Base-by-base conservation (phyloP, 2,329 filamentous ascomycete species). In the Botrytis sinoallii region DNA sequence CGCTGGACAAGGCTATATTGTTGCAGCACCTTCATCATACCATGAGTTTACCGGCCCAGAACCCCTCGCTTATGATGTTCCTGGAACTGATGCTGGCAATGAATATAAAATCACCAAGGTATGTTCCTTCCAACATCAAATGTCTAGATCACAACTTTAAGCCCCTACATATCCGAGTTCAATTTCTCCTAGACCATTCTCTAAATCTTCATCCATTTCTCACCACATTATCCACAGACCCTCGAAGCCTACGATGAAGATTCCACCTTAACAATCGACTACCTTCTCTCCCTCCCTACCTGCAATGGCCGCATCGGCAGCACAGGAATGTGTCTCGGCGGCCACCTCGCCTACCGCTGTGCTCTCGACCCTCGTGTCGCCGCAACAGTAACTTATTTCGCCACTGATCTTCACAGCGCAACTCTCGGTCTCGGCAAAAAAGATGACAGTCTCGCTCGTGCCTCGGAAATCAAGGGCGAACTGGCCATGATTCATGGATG, bases 321-420 rank as follows among this genome's bases (percentile, higher is more conserved):
- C 7, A 94, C 92, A 20, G 93, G 93, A 75, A 98, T 98, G 95
- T 98, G 95, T 82, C 89, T 98, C 1, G 95, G 95, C 70, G 95
- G 95, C 1, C 95, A 98, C 81, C 88, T 98, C 29, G 93, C 90
- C 72, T 92, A 89, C 81, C 86, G 90, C 60, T 89, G 87, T 78
- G 90, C 90, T 79, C 87, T 98, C 67, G 94, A 98, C 82, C 86
- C 88, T 35, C 88, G 95, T 73, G 89, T 98, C 74, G 87, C 87
- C 57, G 93, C 93, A 44, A 90, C 90, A 55, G 92, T 97, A 44
- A 91, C 93, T 82, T 98, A 94, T 85, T 98, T 98, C 83, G 94
- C 93, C 14, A 98, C 95, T 10, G 95, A 98, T 84, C 90, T 98
- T 70, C 95, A 98, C 85, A 89, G 86, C 76, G 88, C 89, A 73